A percentile compares a stretch with the other conserved stretches of the same genome.
These are phyloP conservation scores for Dryadomyces sulphureus DNA, from an alignment of 2,329 filamentous ascomycete species.

Conservation along the genomic window DNA sequence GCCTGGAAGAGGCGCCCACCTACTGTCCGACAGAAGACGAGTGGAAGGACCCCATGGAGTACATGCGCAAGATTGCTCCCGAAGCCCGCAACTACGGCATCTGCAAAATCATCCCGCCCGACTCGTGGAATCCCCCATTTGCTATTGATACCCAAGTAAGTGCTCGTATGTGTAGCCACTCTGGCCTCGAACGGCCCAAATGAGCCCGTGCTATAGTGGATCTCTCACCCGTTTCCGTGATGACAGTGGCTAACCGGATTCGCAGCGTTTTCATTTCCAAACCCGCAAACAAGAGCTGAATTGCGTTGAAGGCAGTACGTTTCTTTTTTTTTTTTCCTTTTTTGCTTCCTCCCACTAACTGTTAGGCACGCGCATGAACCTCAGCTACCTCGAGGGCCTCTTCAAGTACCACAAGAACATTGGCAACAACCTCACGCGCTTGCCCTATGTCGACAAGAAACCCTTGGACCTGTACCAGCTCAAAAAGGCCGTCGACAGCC, in stretches of 20 bases:
- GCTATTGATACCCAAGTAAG: conserved; percentile 92
- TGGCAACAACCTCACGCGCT: conserved; percentile 81
- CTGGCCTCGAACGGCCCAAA: not conserved
- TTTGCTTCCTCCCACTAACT: conserved; percentile 20
- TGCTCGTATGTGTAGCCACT: not conserved
- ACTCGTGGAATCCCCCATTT: conserved; percentile 87
- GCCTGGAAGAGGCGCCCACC: conserved; percentile 76
- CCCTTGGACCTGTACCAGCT: conserved; percentile 89
- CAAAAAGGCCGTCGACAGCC: conserved; percentile 90
- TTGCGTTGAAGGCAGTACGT: conserved; percentile 90
- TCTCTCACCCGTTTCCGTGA: not conserved
- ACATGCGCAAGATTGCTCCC: conserved; percentile 79
- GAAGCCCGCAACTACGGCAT: conserved; percentile 82
- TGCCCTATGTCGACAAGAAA: conserved; percentile 95
- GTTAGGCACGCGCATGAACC: conserved; percentile 82
- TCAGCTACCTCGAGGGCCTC: conserved; percentile 90
- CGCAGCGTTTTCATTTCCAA: conserved; percentile 86
- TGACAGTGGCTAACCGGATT: not conserved
- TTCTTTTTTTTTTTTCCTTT: not conserved
- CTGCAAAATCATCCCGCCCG: conserved; percentile 89
- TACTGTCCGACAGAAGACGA: conserved; percentile 85
- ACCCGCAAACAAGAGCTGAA: conserved; percentile 95
- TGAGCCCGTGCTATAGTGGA: not conserved
- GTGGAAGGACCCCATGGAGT: conserved; percentile 86
- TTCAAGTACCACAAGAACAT: conserved; percentile 95